phyloP scores from a whole-genome alignment of 164 flowering plant genomes.

The Berberis vulgaris region DNA sequence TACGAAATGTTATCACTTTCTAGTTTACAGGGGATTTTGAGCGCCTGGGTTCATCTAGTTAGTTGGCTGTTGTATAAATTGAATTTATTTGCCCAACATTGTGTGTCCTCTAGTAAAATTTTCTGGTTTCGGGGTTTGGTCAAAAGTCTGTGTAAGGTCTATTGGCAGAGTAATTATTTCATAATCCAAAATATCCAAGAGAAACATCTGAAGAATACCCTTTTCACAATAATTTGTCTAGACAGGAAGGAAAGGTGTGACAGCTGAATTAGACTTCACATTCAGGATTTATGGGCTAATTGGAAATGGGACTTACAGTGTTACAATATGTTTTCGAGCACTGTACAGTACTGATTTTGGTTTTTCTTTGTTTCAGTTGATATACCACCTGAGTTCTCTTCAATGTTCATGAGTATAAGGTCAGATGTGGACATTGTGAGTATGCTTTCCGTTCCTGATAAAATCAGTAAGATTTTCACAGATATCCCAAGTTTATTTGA shows the following conservation, averaged over 20 bases:
- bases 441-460: slow-evolving; percentile 13
- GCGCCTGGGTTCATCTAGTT: no score
- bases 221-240: no score
- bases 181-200: neutral
- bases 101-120: no score
- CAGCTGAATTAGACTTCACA: neutral
- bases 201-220: no score
- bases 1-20: no score
- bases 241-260: no score
- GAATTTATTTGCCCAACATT: no score
- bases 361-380: slow-evolving; percentile 55
- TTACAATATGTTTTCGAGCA: neutral
- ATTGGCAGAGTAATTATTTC: neutral
- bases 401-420: slow-evolving; percentile 43
- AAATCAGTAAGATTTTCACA: neutral
- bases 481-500: neutral
- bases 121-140: no score
- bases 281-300: neutral
- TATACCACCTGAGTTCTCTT: slow-evolving; percentile 79
- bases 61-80: no score
- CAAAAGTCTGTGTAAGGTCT: no score
- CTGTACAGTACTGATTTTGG: slow-evolving; percentile 5
- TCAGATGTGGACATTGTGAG: slow-evolving; percentile 64
- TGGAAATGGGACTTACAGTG: neutral
- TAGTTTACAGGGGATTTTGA: no score